Conservation (phyloP, 2,329 filamentous ascomycete species). For the Incumbomyces lentus region DNA sequence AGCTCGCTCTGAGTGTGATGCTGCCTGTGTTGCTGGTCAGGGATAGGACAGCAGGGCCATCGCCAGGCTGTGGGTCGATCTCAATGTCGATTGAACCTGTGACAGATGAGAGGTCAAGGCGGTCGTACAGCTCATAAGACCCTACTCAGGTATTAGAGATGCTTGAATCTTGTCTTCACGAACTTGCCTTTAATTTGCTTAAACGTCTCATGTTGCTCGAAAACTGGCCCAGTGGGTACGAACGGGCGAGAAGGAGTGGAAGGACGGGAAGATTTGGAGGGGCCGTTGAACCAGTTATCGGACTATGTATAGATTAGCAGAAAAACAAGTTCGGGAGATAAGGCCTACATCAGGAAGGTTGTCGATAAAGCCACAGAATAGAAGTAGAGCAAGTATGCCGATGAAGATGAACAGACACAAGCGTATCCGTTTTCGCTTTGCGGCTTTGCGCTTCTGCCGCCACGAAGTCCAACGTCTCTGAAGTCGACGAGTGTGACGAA, state of each 20-base stretch:
- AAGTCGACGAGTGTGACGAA: not conserved
- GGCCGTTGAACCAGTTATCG: not conserved
- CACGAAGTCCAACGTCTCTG: not conserved
- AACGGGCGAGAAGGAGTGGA: too few relatives aligned
- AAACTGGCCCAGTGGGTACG: constrained; percentile 10
- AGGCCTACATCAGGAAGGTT: not conserved
- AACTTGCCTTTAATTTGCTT: constrained; percentile 20
- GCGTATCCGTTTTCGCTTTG: not conserved
- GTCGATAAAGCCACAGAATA: not conserved
- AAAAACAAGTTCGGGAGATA: not conserved
- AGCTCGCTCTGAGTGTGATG: constrained; percentile 19
- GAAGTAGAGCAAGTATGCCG: not conserved
- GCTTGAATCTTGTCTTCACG: too few relatives aligned
- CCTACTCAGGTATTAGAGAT: too few relatives aligned
- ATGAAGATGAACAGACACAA: not conserved
- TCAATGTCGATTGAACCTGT: constrained; percentile 24
- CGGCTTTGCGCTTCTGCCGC: not conserved
- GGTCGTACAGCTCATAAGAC: constrained; percentile 25
- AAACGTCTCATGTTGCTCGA: constrained; percentile 16
- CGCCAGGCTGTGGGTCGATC: constrained; percentile 26
- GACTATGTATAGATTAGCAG: not conserved
- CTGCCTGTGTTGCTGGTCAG: constrained; percentile 22
- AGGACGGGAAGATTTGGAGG: not conserved
- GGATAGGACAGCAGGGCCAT: constrained; percentile 23
- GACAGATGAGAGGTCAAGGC: constrained; percentile 24